A percentile compares a stretch with the other conserved stretches of the same genome.
Evolutionary conservation across 345 rosid genomes (phyloP).

Genomic region (Salix purpurea): DNA sequence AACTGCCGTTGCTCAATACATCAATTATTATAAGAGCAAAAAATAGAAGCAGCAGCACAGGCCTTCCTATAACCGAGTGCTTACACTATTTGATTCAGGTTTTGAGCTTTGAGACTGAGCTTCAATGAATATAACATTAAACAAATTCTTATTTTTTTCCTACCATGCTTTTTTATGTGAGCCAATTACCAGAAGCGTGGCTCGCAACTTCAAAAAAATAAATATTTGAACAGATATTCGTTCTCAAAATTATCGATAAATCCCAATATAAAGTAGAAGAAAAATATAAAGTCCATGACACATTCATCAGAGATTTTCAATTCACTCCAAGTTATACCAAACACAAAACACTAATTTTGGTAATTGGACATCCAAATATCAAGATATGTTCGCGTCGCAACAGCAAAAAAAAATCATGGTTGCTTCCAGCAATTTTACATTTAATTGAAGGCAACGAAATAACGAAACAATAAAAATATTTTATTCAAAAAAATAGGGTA

Average conservation of each 20-base stretch:
- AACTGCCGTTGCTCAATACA: neutral
- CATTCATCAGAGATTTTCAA: neutral
- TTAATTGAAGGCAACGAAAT: neutral
- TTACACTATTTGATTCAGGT: neutral
- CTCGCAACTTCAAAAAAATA: neutral
- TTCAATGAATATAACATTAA: neutral
- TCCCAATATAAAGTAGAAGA: neutral
- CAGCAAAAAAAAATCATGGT: neutral
- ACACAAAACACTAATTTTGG: neutral
- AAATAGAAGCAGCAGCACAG: neutral
- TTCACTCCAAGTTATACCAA: neutral
- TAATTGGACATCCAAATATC: neutral
- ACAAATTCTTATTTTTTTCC: neutral
- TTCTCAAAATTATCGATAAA: neutral
- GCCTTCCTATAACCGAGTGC: neutral
- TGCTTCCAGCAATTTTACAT: neutral
- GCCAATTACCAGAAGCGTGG: neutral
- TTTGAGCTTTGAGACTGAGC: neutral
- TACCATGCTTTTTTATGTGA: neutral
- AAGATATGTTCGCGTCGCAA: neutral
- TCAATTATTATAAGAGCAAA: neutral
- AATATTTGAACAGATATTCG: neutral
- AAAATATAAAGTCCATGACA: neutral
- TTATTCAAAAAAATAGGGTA: neutral
- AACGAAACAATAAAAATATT: neutral